Evolutionary conservation across 1,139 yeast species (phyloP).

Genomic region (Saccharomyces hybrid): DNA sequence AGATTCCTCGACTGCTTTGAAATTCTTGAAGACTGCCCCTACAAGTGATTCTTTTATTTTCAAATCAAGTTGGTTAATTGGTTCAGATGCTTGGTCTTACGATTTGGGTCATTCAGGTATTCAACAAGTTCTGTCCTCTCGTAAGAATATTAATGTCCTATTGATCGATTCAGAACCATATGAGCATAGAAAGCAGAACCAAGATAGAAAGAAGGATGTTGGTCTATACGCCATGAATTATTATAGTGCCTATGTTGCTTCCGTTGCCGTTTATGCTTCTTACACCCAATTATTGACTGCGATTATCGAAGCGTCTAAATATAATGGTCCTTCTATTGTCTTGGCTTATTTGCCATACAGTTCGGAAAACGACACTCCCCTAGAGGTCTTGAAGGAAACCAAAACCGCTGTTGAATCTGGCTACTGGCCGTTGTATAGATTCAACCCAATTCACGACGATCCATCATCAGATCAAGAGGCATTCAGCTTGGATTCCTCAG

Average conservation of each 20-base stretch:
- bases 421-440: conserved; percentile 92
- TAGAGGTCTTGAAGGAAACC: conserved; percentile 75
- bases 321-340: conserved; percentile 84
- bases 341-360: conserved; percentile 82
- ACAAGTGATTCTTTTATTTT: conserved; percentile 40
- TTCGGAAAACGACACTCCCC: conserved; percentile 59
- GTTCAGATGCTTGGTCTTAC: conserved; percentile 93
- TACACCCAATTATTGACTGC: conserved; percentile 91
- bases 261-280: conserved; percentile 88
- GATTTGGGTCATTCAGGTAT: conserved; percentile 91
- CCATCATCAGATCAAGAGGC: conserved; percentile 47
- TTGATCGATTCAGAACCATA: conserved; percentile 91
- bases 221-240: conserved; percentile 95
- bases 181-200: conserved; percentile 23
- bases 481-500: conserved; percentile 79
- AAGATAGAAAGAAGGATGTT: conserved; percentile 74
- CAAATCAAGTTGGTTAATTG: conserved; percentile 73
- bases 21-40: conserved; percentile 42
- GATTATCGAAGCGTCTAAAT: conserved; percentile 77
- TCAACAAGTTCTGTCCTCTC: conserved; percentile 72
- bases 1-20: conserved; percentile 35
- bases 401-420: conserved; percentile 89
- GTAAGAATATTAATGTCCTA: conserved; percentile 74
- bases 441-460: conserved; percentile 33
- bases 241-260: conserved; percentile 85